A percentile compares a stretch with the other conserved stretches of the same genome.
phyloP scores from a whole-genome alignment of 345 rosid species.

The Acer yangbiense region DNA sequence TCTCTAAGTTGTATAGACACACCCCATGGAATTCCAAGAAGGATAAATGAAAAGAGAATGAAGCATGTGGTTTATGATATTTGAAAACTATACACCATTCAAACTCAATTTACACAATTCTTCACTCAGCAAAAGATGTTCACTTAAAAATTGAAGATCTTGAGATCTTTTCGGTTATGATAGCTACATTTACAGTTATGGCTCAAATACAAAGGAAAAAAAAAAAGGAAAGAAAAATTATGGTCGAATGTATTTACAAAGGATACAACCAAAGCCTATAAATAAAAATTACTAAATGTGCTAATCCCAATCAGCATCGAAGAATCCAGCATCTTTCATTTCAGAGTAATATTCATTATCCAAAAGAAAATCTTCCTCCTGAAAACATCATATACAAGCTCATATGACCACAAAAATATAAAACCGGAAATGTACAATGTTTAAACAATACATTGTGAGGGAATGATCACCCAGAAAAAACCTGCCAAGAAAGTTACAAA shows the following conservation, averaged over 20 bases:
- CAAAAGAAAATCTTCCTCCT: slow-evolving; percentile 46
- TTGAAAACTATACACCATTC: too few relatives aligned
- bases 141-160: background rate
- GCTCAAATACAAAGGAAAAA: background rate
- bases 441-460: background rate
- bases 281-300: background rate
- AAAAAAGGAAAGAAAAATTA: background rate
- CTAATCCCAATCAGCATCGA: slow-evolving; percentile 50
- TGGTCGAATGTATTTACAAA: background rate
- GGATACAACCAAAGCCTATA: background rate
- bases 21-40: too few relatives aligned
- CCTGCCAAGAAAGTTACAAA: slow-evolving; percentile 43
- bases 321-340: slow-evolving; percentile 56
- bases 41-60: too few relatives aligned
- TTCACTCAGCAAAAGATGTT: background rate
- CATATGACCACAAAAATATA: background rate
- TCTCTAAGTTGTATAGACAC: too few relatives aligned
- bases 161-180: background rate
- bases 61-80: too few relatives aligned
- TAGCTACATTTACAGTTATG: background rate
- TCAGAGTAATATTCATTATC: slow-evolving; percentile 52
- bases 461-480: slow-evolving; percentile 42
- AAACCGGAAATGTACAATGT: background rate
- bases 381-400: background rate
- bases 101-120: background rate